Conservation (phyloP, 2,329 filamentous ascomycete genomes). For the Fusarium poae region DNA sequence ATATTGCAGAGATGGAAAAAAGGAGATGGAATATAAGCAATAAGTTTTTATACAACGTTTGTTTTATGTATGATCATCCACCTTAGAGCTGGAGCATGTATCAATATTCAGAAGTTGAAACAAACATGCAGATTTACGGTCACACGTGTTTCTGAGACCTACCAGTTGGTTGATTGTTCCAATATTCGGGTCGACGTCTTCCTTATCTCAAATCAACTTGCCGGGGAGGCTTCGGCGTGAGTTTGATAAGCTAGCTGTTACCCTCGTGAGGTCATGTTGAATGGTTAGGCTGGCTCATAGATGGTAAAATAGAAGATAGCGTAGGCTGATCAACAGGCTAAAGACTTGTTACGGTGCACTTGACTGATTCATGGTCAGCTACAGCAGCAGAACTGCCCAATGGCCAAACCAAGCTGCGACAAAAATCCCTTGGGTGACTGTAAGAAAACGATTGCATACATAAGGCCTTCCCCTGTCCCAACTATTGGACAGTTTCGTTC, state of each 20-base stretch:
- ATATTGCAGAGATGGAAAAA: slow-evolving; percentile 22
- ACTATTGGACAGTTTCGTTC: slow-evolving; percentile 16
- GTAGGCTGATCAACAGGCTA: background rate
- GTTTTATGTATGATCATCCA: slow-evolving; percentile 34
- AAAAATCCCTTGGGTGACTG: slow-evolving; percentile 4
- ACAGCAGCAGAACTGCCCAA: background rate
- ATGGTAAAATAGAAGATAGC: background rate
- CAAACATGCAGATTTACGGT: background rate
- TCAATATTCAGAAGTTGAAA: slow-evolving; percentile 20
- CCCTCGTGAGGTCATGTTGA: background rate
- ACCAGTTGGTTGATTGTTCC: background rate
- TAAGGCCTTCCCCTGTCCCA: background rate
- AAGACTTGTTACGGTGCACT: background rate
- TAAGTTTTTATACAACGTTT: slow-evolving; percentile 11
- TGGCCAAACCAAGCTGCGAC: background rate
- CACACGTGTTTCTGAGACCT: background rate
- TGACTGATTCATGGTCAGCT: slow-evolving; percentile 13
- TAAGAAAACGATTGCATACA: slow-evolving; percentile 6
- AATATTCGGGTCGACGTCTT: background rate
- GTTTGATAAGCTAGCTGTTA: background rate
- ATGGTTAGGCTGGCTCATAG: background rate
- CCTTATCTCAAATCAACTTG: background rate
- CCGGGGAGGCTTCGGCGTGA: background rate
- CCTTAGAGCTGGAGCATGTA: slow-evolving; percentile 35
- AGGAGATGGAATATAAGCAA: slow-evolving; percentile 14